Evolutionary conservation across 371 early-diverging fungal genomes (phyloP), one percentile per base, ranked within the genome.

Genomic region (Mortierella sp.): DNA sequence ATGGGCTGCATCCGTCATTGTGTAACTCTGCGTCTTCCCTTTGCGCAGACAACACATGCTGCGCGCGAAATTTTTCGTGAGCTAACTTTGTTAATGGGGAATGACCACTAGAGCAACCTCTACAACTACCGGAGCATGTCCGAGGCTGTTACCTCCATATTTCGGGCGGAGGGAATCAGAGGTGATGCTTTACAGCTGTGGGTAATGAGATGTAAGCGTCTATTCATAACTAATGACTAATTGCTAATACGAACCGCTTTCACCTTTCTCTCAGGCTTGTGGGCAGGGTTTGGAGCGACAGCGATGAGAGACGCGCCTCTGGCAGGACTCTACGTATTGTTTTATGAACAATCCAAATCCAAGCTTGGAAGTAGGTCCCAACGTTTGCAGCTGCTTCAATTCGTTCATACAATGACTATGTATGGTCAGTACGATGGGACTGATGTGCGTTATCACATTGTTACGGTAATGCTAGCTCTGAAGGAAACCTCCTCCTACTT

Each of bases 321-420:
- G 79, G 96, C 98, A 21, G 98, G 98, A 12, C 86, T 96, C n/a
- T 97, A 97, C 71, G 84, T 98, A 16, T 84, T 92, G n/a, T 86
- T 95, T 56, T 98, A 98, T 71, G 97, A 97, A 78, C 80, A 88
- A 5, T 81, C 79, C 53, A 94, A 94, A 54, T 25, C 71, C 40
- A 54, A 62, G 29, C 69, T 85, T 10, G 80, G 85, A 49, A 80
- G 84, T 87, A 84, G 39, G 70, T 58, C 7, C 10, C 7, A 10
- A 10, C 10, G 34, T 34, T 34, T 10, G 34, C 10, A 10, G 4
- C 34, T 34, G 10, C 34, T 34, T 34, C 34, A 34, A 34, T 10
- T 34, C 7, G 34, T n/a, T n/a, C n/a, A n/a, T n/a, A n/a, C 4
- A 34, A 10, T 10, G 34, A 34, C 10, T 10, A 10, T 7, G 4